Evolutionary conservation across 1,139 yeast species (phyloP).

Genomic region (Suhomyces maxii): DNA sequence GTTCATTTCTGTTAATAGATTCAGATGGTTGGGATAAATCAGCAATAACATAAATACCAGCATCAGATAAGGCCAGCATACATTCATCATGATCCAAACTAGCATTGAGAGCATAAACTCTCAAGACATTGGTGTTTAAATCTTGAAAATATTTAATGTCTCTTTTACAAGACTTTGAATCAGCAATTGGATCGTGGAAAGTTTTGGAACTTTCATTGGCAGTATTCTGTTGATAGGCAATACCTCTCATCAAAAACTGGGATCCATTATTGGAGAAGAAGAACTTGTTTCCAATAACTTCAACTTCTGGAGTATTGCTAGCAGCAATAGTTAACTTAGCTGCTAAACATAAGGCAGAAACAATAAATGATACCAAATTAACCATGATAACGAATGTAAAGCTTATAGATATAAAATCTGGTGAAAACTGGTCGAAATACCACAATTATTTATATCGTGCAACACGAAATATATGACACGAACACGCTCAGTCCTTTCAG

Average conservation of each 20-base stretch:
- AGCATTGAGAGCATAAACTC: conserved; percentile 78
- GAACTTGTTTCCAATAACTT: conserved; percentile 48
- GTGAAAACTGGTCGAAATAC: neutral
- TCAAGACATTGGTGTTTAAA: conserved; percentile 72
- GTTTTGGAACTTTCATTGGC: conserved; percentile 38
- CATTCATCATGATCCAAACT: conserved; percentile 80
- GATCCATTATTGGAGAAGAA: conserved; percentile 47
- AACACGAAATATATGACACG: conserved; percentile 5
- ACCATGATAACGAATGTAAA: conserved; percentile 6
- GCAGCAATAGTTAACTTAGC: conserved; percentile 9
- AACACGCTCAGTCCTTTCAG: conserved; percentile 7
- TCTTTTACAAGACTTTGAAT: conserved; percentile 68
- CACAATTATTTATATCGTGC: conserved; percentile 5
- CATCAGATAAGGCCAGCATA: conserved; percentile 81
- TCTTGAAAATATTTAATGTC: conserved; percentile 78
- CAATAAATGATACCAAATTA: conserved; percentile 2
- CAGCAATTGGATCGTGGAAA: conserved; percentile 75
- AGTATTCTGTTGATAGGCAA: conserved; percentile 48
- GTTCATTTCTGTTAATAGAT: conserved; percentile 73
- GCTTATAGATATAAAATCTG: neutral
- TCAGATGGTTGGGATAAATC: conserved; percentile 86
- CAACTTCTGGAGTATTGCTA: conserved; percentile 31
- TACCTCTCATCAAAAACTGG: conserved; percentile 46
- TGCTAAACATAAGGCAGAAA: conserved; percentile 3
- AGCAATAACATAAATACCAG: conserved; percentile 83